Percentiles rank a stretch among this genome's conserved stretches.
These are phyloP conservation scores for Lachancea sp. DNA, from an alignment of 805 yeast species.

Conservation along the genomic window DNA sequence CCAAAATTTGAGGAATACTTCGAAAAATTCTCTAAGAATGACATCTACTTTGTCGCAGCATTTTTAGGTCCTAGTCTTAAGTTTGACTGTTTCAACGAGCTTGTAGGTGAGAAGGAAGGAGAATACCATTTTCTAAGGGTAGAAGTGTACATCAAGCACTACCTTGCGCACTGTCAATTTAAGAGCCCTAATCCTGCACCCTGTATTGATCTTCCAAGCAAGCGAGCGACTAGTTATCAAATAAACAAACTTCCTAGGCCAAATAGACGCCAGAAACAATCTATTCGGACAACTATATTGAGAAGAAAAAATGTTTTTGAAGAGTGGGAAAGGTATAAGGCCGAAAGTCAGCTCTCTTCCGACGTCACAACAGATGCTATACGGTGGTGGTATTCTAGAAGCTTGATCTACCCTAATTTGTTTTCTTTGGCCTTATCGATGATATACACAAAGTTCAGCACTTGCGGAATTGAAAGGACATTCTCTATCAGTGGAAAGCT, in stretches of 20 bases:
- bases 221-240: not conserved
- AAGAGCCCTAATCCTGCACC: not conserved
- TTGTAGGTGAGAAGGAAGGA: constrained; percentile 1
- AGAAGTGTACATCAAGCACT: not conserved
- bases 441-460: constrained; percentile 2
- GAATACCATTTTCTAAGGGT: not conserved
- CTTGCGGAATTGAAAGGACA: not conserved
- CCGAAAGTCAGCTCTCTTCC: not conserved
- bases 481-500: not conserved
- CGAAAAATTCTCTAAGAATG: constrained; percentile 2
- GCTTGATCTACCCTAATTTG: not conserved
- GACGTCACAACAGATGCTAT: too few species aligned
- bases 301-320: not conserved
- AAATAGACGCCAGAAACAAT: not conserved
- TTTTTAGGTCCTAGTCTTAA: constrained; percentile 9
- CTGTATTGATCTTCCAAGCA: not conserved
- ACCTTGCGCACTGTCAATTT: not conserved
- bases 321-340: constrained; percentile 4
- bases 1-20: constrained; percentile 4
- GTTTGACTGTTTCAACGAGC: constrained; percentile 2
- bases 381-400: too few species aligned
- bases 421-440: not conserved
- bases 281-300: not conserved
- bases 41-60: constrained; percentile 7
- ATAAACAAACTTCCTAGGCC: not conserved